A percentile compares a stretch with the other conserved stretches of the same genome.
These are phyloP conservation scores for Russula ochroleuca DNA, from an alignment of 768 basidiomycete species.

Conservation along the genomic window DNA sequence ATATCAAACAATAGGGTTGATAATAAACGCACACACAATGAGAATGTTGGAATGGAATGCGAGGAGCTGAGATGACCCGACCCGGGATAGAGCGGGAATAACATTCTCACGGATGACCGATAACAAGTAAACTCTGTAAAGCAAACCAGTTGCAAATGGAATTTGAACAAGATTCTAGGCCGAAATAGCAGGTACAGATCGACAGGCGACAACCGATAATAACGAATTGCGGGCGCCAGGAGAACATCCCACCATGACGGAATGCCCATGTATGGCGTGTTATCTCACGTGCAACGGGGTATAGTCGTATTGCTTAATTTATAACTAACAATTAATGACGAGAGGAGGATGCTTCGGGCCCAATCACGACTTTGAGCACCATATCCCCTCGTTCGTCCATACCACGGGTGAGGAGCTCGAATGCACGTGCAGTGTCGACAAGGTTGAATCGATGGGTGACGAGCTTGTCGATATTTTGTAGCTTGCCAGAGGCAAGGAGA, in stretches of 20 bases:
- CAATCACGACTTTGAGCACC: conserved; percentile 89
- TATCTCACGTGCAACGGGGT: conserved; percentile 20
- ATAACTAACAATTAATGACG: conserved; percentile 15
- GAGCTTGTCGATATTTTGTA: conserved; percentile 64
- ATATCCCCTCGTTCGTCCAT: conserved; percentile 73
- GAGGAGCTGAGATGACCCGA: background rate
- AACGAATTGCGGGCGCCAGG: conserved; percentile 2
- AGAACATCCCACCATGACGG: conserved; percentile 10
- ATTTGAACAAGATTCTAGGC: conserved; percentile 15
- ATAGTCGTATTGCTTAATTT: conserved; percentile 22
- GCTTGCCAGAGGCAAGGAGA: conserved; percentile 58
- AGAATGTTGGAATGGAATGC: background rate
- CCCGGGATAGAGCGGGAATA: background rate
- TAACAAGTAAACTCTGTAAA: background rate
- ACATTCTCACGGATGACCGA: background rate
- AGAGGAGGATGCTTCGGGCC: conserved; percentile 28
- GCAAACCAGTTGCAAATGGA: conserved; percentile 1
- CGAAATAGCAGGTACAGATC: conserved; percentile 15
- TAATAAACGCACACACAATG: background rate
- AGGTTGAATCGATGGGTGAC: conserved; percentile 75
- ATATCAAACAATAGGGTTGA: no score
- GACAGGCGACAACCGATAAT: conserved; percentile 13
- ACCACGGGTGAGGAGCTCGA: conserved; percentile 75
- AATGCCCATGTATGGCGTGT: background rate
- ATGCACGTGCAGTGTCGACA: conserved; percentile 63